Evolutionary conservation across 1,284 basidiomycete genomes (phyloP), one percentile per base, ranked within the genome.

Genomic region (Marasmius sp.): DNA sequence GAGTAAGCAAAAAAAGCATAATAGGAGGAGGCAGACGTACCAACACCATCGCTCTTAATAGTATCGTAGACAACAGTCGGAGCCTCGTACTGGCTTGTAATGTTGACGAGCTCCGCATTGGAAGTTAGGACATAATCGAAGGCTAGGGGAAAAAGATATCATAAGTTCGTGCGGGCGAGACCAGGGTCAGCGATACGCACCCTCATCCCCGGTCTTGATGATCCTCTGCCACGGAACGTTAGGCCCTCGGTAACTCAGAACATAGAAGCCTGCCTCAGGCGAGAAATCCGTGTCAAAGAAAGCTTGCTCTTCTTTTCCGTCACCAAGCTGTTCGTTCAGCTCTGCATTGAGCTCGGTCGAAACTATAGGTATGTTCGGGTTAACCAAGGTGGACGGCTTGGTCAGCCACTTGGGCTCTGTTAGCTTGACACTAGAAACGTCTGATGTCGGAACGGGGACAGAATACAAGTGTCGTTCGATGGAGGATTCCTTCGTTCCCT

Each of bases 191-290:
- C 20, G 12, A 27, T 37, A 41, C 18, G 12, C n/a, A 49, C 34
- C 36, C 41, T 18, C 77, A 81, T 70, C 70, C 89, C 91, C 76
- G 50, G 81, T 73, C 59, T 90, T 86, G 58, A 94, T 71, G 11
- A 98, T 81, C 66, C 85, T 89, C 74, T 97, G 94, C 88, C 90
- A 95, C 0, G 97, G 97, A 14, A 94, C 84, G 22, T 83, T 82
- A 6, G 96, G 97, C 0, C 96, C 96, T 45, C 80, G 74, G 71
- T 97, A 95, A 65, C 79, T 81, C 16, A 97, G 78, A 7, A 94
- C 76, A 75, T 97, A 97, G 75, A 91, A 98, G 0, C 91, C 92
- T 1, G 87, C 93, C 45, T 86, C 71, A 0, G 94, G 93, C 0
- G 94, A 95, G 78, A 97, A 97, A 60, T 76, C 80, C 6, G 87